Base-by-base conservation (phyloP, 169 alveolate species). In the Plasmodium fragile region DNA sequence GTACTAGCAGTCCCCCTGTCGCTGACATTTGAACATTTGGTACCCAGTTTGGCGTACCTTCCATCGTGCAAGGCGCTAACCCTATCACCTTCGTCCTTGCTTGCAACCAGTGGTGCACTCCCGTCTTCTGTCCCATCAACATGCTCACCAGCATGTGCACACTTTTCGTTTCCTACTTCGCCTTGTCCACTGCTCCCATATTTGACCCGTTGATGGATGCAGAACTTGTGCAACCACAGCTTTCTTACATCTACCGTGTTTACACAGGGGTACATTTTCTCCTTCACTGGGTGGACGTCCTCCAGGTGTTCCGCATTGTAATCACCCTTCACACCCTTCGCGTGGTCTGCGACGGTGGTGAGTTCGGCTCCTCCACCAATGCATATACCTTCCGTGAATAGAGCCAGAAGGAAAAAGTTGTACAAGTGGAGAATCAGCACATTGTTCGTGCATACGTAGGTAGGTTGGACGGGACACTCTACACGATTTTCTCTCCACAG, bases 331-430 rank as follows among this genome's bases (percentile, higher is more conserved):
- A 4, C 45, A 52, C 41, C 43, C 22, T 81, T n/a, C 3, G 36
- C n/a, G 16, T 28, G 25, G 32, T 39, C 83, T 39, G 16, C 22
- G 34, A 41, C 45, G 41, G 16, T 0, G 0, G 82, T 55, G 25
- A 3, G 0, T 5, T 49, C 71, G 34, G 16, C n/a, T 18, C 92
- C 10, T 36, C 10, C 49, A 22, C 45, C 30, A 30, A 89, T 89
- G 39, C 94, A 34, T 43, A 89, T 25, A 78, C 81, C 81, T 78
- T 89, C 94, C 32, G 94, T 89, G 53, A 89, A 89, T 6, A 89
- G 45, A 7, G 71, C 18, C n/a, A 89, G 79, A 36, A 89, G 52
- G 36, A 89, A 78, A 22, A 89, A 89, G 81, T 75, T 89, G 55
- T 77, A 89, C 80, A 89, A 41, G 65, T 89, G 94, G 18, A 89